phyloP scores from a whole-genome alignment of 257 asterid genomes.

The Rubia yunnanensis region DNA sequence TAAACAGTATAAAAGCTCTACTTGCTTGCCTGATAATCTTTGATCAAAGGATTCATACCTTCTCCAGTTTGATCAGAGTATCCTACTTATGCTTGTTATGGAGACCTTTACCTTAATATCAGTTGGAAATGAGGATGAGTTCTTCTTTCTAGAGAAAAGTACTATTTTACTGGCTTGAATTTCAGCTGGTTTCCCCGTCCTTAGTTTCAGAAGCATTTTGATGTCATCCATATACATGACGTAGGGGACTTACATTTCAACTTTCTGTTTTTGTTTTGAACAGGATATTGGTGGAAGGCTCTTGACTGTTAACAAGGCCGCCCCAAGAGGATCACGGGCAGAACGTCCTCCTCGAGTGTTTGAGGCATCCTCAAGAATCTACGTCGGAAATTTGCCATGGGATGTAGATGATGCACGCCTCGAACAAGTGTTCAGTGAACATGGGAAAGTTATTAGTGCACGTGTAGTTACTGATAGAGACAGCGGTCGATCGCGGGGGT shows the following conservation, averaged over 20 bases:
- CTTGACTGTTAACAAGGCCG: constrained; percentile 74
- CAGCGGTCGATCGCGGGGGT: constrained; percentile 80
- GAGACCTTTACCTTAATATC: neutral
- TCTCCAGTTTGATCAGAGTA: neutral
- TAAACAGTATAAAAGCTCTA: neutral
- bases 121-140: neutral
- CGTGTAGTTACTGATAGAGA: constrained; percentile 76
- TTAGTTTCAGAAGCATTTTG: neutral
- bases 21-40: neutral
- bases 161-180: neutral
- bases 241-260: neutral
- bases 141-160: neutral
- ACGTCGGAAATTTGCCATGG: constrained; percentile 94
- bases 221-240: neutral
- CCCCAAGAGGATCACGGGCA: constrained; percentile 68
- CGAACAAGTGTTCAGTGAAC: constrained; percentile 65
- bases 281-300: constrained; percentile 74
- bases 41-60: neutral
- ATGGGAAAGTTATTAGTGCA: constrained; percentile 76
- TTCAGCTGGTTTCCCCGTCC: no score
- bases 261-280: constrained; percentile 11
- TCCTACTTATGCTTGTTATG: neutral
- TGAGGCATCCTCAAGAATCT: constrained; percentile 50
- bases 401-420: constrained; percentile 58
- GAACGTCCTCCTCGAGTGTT: constrained; percentile 56